Evolutionary conservation across 352 stramenopile genomes (phyloP), one percentile per base, ranked within the genome.

Genomic region (Phytophthora hibernalis): DNA sequence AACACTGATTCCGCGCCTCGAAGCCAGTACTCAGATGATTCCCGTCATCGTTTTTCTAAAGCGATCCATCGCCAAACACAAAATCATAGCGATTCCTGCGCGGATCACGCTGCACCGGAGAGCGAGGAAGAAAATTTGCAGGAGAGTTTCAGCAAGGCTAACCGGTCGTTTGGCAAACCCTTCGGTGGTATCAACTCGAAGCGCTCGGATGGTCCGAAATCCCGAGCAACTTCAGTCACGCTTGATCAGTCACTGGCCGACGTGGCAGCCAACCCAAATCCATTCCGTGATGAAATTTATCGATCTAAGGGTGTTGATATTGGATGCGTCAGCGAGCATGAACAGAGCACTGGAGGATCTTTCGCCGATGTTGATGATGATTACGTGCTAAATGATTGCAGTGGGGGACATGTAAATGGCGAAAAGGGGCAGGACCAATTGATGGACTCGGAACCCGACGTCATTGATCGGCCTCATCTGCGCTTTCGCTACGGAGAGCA

Each of bases 181-280:
- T 60, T 30, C 31, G 65, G 24, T 20, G 44, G 37, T n/a, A n/a
- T 44, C 16, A 65, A 45, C 40, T 56, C 28, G 3, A 60, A 61
- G 26, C 43, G 22, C 4, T 71, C 51, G 11, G 47, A 61, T 38
- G 51, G 10, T 15, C 22, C 24, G 9, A 61, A 67, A 53, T 54
- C 52, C 5, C 48, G 24, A 18, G 33, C 30, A 53, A 60, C 56
- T 10, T 63, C 66, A 28, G 50, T 21, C 40, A 40, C 45, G 40
- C 18, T 63, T 43, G 66, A 76, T 60, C 52, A 57, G 65, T 73
- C 57, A 5, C 50, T 70, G 31, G 54, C 31, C 53, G 53, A 70
- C 37, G 51, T 67, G 8, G 57, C 61, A 16, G 57, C 66, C 15
- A 65, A 43, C 0, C 61, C 73, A 54, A 73, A 66, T 21, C 54